Evolutionary conservation across 2,329 filamentous ascomycete species (phyloP).

Genomic region (Dactylella cylindrospora): DNA sequence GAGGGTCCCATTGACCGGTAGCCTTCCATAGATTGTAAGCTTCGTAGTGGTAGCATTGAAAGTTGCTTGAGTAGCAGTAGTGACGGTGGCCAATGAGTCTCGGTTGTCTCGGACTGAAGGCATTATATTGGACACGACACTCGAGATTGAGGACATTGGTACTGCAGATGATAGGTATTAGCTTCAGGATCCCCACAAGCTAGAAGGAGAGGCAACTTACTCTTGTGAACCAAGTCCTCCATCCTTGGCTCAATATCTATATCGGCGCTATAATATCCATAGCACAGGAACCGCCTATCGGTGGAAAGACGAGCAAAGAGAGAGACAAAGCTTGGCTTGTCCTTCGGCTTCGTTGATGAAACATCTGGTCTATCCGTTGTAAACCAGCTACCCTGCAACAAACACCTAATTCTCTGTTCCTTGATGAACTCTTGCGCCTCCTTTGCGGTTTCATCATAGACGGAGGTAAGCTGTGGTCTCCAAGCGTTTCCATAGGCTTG

Average conservation of each 20-base stretch:
- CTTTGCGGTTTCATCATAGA: constrained; percentile 74
- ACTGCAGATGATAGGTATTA: constrained; percentile 6
- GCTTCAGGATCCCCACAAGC: neutral
- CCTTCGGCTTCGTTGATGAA: constrained; percentile 51
- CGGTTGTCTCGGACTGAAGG: constrained; percentile 47
- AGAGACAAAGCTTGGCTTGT: constrained; percentile 61
- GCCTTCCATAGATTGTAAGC: constrained; percentile 84
- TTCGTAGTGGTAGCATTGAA: constrained; percentile 65
- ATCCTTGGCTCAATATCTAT: constrained; percentile 67
- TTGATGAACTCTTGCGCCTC: constrained; percentile 96
- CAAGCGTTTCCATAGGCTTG: constrained; percentile 91
- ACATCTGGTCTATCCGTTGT: constrained; percentile 49
- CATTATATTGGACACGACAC: constrained; percentile 36
- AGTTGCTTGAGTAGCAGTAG: constrained; percentile 48
- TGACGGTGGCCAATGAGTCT: constrained; percentile 50
- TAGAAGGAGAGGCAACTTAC: constrained; percentile 52
- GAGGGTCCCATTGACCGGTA: constrained; percentile 50
- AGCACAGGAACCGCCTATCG: constrained; percentile 86
- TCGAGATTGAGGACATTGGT: constrained; percentile 28
- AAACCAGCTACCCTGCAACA: constrained; percentile 91
- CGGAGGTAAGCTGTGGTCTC: constrained; percentile 74
- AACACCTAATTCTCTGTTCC: constrained; percentile 87
- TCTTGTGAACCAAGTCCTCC: constrained; percentile 73
- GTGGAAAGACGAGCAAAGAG: constrained; percentile 86
- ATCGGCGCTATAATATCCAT: constrained; percentile 75